Evolutionary conservation across 2,329 filamentous ascomycete species (phyloP).

Genomic region (Mycosphaerella sp.): DNA sequence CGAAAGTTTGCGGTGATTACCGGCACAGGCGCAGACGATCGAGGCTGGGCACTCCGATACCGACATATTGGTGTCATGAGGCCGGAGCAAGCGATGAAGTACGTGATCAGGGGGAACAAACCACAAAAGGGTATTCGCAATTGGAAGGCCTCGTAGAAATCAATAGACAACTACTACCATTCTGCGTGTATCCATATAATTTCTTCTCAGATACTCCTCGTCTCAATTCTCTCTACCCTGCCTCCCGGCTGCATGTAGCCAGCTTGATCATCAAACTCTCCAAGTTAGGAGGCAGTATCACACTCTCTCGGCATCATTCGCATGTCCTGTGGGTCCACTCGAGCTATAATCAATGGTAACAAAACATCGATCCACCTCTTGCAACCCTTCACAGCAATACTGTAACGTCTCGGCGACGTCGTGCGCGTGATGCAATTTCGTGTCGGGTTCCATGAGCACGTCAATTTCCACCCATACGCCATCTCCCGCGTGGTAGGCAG

Average conservation of each 20-base stretch:
- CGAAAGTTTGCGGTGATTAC: conserved; percentile 27
- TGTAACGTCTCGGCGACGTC: conserved; percentile 59
- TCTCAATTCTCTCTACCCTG: too few relatives aligned
- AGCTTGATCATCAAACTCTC: too few relatives aligned
- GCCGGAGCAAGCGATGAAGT: conserved; percentile 8
- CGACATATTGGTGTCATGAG: conserved; percentile 25
- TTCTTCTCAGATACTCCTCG: too few relatives aligned
- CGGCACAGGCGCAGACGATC: conserved; percentile 17
- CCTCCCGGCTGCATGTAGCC: too few relatives aligned
- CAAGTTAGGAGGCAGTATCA: not conserved
- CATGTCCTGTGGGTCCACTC: conserved; percentile 39
- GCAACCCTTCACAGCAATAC: conserved; percentile 53
- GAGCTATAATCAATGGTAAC: conserved; percentile 46
- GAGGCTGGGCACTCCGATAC: conserved; percentile 25
- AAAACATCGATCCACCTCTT: conserved; percentile 49
- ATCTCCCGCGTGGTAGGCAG: conserved; percentile 56
- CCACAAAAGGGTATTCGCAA: not conserved
- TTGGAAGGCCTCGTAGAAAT: not conserved
- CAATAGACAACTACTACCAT: not conserved
- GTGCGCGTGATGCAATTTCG: conserved; percentile 48
- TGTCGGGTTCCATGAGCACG: conserved; percentile 50
- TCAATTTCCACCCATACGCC: conserved; percentile 59
- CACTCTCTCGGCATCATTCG: conserved; percentile 26
- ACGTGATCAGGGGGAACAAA: not conserved
- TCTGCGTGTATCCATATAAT: not conserved